These are phyloP conservation scores for Talaromyces sp. DNA, from an alignment of 2,329 filamentous ascomycete species.

Conservation along the genomic window DNA sequence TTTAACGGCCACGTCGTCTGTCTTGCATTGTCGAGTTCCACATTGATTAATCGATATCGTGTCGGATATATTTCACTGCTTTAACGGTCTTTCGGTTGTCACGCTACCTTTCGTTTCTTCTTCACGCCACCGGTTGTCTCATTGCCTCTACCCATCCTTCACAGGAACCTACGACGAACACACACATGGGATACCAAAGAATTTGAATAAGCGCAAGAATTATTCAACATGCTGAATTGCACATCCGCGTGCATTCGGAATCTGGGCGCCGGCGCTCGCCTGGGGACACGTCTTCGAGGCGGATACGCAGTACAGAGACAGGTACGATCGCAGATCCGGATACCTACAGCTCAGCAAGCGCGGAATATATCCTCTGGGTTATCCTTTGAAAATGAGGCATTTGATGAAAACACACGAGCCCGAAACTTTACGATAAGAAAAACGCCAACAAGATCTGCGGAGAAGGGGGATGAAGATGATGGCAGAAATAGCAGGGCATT, in stretches of 20 bases:
- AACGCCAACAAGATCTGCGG: background rate
- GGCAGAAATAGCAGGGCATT: background rate
- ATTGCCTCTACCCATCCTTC: background rate
- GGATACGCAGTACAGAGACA: background rate
- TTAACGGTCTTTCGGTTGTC: background rate
- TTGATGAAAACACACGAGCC: background rate
- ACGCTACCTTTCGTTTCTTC: background rate
- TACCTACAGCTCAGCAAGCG: background rate
- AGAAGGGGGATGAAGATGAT: background rate
- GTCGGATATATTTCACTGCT: background rate
- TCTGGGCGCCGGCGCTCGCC: background rate
- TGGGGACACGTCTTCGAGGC: background rate
- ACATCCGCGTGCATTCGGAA: background rate
- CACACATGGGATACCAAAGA: background rate
- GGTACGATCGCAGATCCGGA: background rate
- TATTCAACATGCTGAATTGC: background rate
- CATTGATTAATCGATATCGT: background rate
- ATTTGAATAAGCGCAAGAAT: background rate
- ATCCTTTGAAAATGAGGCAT: background rate
- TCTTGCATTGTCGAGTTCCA: background rate
- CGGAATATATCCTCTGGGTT: background rate
- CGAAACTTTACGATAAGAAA: background rate
- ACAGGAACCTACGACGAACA: background rate
- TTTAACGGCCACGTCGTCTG: background rate
- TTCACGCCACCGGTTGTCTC: background rate